Percentiles rank a stretch among this genome's conserved stretches.
Conservation (phyloP, 441 rosid species). For the Adansonia madagascariensis region DNA sequence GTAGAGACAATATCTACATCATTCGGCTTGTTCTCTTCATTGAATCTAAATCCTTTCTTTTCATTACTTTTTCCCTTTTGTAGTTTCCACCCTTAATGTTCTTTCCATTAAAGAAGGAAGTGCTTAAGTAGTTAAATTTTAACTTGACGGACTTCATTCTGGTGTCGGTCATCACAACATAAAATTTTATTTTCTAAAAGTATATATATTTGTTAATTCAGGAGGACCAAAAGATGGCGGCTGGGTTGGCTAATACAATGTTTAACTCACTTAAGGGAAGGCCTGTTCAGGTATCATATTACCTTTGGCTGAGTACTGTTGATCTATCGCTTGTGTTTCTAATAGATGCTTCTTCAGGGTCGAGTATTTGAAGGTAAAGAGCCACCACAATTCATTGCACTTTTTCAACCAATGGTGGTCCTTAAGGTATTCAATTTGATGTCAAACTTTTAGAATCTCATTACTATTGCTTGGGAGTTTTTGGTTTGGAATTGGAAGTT, state of each 20-base stretch:
- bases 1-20: background rate
- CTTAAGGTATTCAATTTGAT: constrained; percentile 67
- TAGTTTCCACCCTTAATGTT: background rate
- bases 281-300: constrained; percentile 80
- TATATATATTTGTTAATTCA: constrained; percentile 38
- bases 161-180: background rate
- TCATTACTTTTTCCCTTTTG: background rate
- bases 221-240: constrained; percentile 86
- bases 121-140: constrained; percentile 7
- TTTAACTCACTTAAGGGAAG: constrained; percentile 87
- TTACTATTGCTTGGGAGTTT: background rate
- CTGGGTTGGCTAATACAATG: constrained; percentile 72
- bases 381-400: constrained; percentile 92
- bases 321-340: constrained; percentile 29
- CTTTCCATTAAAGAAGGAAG: background rate
- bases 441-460: constrained; percentile 25
- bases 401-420: constrained; percentile 92
- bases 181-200: constrained; percentile 8
- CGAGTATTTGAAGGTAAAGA: constrained; percentile 90
- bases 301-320: constrained; percentile 24
- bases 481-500: constrained; percentile 20
- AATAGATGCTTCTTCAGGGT: constrained; percentile 63
- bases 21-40: background rate
- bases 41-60: constrained; percentile 8
- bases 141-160: background rate